A percentile compares a stretch with the other conserved stretches of the same genome.
phyloP scores from a whole-genome alignment of 2,329 filamentous ascomycete species.

The Grosmannia serpens region DNA sequence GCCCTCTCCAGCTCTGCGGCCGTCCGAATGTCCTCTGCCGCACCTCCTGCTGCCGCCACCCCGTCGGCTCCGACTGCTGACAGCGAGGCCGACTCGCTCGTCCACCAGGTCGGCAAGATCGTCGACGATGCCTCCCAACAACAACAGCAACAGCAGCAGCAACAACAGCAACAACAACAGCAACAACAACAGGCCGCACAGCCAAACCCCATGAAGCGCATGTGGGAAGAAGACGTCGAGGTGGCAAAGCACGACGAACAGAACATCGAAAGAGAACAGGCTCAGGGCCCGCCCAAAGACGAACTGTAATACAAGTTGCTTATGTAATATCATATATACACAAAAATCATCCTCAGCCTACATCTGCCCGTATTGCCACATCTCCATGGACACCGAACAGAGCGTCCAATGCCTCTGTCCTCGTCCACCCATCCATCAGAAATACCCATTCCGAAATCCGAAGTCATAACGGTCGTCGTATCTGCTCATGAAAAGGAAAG shows the following conservation, averaged over 20 bases:
- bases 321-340: background rate
- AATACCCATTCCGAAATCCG: background rate
- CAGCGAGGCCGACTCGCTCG: background rate
- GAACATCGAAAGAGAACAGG: background rate
- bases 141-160: background rate
- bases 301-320: conserved; percentile 14
- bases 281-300: conserved; percentile 13
- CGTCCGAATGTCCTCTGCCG: no score
- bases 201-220: conserved; percentile 50
- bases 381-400: background rate
- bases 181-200: background rate
- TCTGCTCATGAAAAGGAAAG: background rate
- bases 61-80: background rate
- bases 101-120: conserved; percentile 2
- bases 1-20: background rate
- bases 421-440: background rate
- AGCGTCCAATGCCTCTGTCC: background rate
- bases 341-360: no score
- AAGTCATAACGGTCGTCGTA: background rate
- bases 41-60: no score
- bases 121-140: background rate
- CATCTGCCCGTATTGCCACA: background rate
- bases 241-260: conserved; percentile 10
- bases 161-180: background rate
- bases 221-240: conserved; percentile 38